These are phyloP conservation scores for Ogataea siamensis DNA, from an alignment of 805 yeast species.

Conservation along the genomic window DNA sequence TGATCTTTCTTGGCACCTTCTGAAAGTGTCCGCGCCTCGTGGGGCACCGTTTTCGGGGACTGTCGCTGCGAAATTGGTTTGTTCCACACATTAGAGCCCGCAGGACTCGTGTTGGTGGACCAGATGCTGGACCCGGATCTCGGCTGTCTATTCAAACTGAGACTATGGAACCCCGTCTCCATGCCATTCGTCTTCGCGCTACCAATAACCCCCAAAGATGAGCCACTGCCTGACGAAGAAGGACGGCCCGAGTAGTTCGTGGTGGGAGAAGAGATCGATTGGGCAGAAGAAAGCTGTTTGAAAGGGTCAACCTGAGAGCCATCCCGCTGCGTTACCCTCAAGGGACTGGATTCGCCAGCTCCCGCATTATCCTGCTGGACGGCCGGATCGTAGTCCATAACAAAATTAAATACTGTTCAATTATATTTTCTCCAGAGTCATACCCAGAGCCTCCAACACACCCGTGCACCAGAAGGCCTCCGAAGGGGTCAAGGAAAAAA, in stretches of 20 bases:
- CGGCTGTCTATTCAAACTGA: slow-evolving; percentile 13
- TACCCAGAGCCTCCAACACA: slow-evolving; percentile 1
- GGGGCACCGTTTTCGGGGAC: slow-evolving; percentile 7
- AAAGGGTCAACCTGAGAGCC: slow-evolving; percentile 27
- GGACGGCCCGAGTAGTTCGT: slow-evolving; percentile 5
- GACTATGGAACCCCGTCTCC: slow-evolving; percentile 16
- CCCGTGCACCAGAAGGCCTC: slow-evolving; percentile 6
- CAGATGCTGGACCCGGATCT: slow-evolving; percentile 6
- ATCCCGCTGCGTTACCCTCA: slow-evolving; percentile 2
- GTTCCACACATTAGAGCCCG: slow-evolving; percentile 11
- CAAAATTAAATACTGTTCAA: slow-evolving; percentile 7
- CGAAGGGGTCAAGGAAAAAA: slow-evolving; percentile 4
- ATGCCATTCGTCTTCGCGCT: slow-evolving; percentile 5
- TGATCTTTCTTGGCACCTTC: slow-evolving; percentile 7
- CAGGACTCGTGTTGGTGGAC: slow-evolving; percentile 9
- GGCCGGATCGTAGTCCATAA: slow-evolving; percentile 13
- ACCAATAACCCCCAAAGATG: slow-evolving; percentile 3
- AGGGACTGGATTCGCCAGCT: slow-evolving; percentile 27
- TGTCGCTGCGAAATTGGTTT: slow-evolving; percentile 6
- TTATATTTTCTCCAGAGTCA: slow-evolving; percentile 8
- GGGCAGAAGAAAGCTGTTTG: slow-evolving; percentile 17
- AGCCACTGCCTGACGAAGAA: slow-evolving; percentile 1
- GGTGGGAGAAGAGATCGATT: slow-evolving; percentile 6
- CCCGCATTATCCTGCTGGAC: slow-evolving; percentile 3
- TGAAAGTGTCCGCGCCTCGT: slow-evolving; percentile 7